A percentile compares a stretch with the other conserved stretches of the same genome.
phyloP scores from a whole-genome alignment of 768 basidiomycete species.

The Lyophyllum semitale region DNA sequence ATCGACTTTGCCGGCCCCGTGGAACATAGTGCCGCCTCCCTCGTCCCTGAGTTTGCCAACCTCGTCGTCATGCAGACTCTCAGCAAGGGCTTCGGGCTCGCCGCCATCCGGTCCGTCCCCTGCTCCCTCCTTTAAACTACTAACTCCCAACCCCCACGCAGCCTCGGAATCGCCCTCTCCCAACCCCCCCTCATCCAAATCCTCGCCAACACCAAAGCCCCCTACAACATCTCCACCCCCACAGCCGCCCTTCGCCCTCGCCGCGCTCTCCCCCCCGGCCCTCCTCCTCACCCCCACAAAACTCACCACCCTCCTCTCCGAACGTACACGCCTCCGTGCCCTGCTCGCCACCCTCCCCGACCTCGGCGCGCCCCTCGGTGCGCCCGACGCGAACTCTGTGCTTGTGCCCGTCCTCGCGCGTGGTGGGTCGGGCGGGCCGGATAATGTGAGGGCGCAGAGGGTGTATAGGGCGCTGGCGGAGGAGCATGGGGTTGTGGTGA shows the following conservation, averaged over 20 bases:
- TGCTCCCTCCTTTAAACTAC: too few relatives aligned
- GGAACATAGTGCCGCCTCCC: conserved; percentile 60
- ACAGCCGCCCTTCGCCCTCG: conserved; percentile 80
- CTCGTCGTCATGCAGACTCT: conserved; percentile 95
- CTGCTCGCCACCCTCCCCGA: conserved; percentile 50
- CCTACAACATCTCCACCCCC: conserved; percentile 93
- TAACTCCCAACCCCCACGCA: too few relatives aligned
- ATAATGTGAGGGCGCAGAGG: conserved; percentile 59
- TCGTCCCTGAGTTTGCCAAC: conserved; percentile 84
- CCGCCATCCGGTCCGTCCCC: conserved; percentile 87
- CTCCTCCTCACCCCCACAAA: conserved; percentile 67
- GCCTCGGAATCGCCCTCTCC: conserved; percentile 87
- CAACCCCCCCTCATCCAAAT: conserved; percentile 90
- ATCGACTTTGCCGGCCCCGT: conserved; percentile 79
- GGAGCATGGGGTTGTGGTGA: conserved; percentile 82
- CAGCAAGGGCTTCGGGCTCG: conserved; percentile 95
- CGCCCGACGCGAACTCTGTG: conserved; percentile 89
- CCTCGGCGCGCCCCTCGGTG: conserved; percentile 72
- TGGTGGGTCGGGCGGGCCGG: conserved; percentile 46
- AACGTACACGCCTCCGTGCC: conserved; percentile 56
- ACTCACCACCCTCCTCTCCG: conserved; percentile 54
- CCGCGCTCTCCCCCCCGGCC: conserved; percentile 72
- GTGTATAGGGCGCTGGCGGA: conserved; percentile 88
- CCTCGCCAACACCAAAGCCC: conserved; percentile 93
- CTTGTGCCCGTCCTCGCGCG: conserved; percentile 72